These are phyloP conservation scores for Fagopyrum tataricum DNA, from an alignment of 148 eudicot genomes.

Conservation along the genomic window DNA sequence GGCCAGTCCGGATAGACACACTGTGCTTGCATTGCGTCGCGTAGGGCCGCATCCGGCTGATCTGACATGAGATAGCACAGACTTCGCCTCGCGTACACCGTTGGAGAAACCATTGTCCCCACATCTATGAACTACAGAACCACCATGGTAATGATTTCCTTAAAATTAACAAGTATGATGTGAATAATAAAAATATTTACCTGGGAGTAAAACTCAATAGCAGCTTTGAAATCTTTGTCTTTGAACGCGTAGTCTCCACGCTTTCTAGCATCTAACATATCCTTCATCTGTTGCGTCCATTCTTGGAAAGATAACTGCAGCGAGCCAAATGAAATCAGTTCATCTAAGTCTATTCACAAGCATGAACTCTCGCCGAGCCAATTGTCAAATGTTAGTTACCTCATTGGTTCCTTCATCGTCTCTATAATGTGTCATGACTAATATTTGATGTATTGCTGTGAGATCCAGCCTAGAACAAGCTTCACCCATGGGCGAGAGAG, in stretches of 20 bases:
- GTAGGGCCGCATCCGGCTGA: constrained; percentile 20
- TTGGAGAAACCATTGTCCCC: constrained; percentile 21
- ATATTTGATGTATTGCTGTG: constrained; percentile 20
- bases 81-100: constrained; percentile 19
- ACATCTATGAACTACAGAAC: constrained; percentile 19
- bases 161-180: neutral
- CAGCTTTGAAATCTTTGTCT: constrained; percentile 17
- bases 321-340: neutral
- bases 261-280: constrained; percentile 18
- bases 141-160: neutral
- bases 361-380: neutral
- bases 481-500: constrained; percentile 18
- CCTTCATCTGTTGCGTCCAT: constrained; percentile 21
- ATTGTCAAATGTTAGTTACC: constrained; percentile 3
- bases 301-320: constrained; percentile 20
- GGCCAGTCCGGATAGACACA: constrained; percentile 21
- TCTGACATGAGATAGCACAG: constrained; percentile 16
- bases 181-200: no score
- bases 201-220: constrained; percentile 20
- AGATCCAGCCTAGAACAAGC: constrained; percentile 20
- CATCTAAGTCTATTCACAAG: neutral
- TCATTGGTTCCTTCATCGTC: constrained; percentile 18
- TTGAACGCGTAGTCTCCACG: constrained; percentile 18
- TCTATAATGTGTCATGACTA: constrained; percentile 18
- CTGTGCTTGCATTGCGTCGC: constrained; percentile 22